A percentile compares a stretch with the other conserved stretches of the same genome.
Evolutionary conservation across 164 flowering plant species (phyloP).

Genomic region (Berberis thunbergii): DNA sequence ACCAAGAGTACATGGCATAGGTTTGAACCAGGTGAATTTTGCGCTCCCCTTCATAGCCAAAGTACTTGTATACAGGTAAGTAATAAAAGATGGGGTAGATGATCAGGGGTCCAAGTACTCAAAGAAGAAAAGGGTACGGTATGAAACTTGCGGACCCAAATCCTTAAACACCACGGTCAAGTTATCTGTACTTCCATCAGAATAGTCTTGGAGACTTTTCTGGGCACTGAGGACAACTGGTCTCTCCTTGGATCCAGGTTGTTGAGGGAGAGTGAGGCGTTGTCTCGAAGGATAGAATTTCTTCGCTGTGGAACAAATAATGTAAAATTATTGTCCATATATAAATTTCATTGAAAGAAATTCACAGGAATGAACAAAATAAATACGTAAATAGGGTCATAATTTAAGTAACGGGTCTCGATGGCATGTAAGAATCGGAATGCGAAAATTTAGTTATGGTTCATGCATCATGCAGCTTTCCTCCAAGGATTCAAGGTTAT

Average conservation of each 20-base stretch:
- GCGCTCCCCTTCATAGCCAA: slow-evolving; percentile 74
- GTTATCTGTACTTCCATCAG: slow-evolving; percentile 35
- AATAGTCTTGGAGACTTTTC: slow-evolving; percentile 61
- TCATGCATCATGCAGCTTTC: too few relatives aligned
- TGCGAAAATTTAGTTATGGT: too few relatives aligned
- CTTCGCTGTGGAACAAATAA: slow-evolving; percentile 42
- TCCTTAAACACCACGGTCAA: slow-evolving; percentile 90
- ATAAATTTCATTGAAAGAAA: not conserved
- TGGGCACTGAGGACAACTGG: slow-evolving; percentile 61
- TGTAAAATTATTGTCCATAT: slow-evolving; percentile 10
- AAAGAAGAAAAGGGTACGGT: slow-evolving; percentile 85
- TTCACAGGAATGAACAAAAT: not conserved
- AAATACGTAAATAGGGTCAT: not conserved
- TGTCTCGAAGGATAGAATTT: slow-evolving; percentile 88
- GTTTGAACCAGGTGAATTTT: slow-evolving; percentile 79
- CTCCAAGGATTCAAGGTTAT: too few relatives aligned
- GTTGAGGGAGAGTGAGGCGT: slow-evolving; percentile 74
- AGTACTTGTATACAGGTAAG: slow-evolving; percentile 59
- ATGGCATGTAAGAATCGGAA: not conserved
- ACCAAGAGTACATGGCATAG: slow-evolving; percentile 91
- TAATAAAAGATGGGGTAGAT: slow-evolving; percentile 82
- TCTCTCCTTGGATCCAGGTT: slow-evolving; percentile 63
- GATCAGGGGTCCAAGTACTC: slow-evolving; percentile 82
- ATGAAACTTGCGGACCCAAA: slow-evolving; percentile 83
- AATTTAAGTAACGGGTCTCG: not conserved